Conservation (phyloP, 257 asterid species). For the Solanum pinnatisectum region DNA sequence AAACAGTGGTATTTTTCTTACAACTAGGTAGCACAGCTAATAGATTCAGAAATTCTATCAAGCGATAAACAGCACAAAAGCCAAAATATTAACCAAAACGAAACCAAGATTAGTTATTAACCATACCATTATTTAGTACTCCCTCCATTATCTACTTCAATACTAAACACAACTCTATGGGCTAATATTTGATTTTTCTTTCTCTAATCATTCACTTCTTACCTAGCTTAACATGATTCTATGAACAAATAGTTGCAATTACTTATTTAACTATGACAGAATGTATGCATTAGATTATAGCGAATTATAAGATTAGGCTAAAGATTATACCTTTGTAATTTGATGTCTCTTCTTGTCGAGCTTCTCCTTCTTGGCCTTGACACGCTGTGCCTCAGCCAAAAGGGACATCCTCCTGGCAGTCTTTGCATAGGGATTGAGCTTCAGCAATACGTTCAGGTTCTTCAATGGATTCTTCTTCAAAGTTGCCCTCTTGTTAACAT, state of each 20-base stretch:
- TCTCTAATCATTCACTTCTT: neutral
- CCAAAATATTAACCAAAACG: neutral
- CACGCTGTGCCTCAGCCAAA: constrained; percentile 78
- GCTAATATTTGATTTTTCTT: neutral
- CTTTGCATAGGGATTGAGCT: constrained; percentile 76
- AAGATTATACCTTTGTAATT: constrained; percentile 50
- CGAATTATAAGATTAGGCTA: neutral
- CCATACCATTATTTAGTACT: neutral
- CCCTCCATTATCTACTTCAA: neutral
- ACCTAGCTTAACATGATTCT: neutral
- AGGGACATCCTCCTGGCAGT: constrained; percentile 65
- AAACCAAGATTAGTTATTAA: neutral
- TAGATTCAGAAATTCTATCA: neutral
- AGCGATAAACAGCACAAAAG: neutral
- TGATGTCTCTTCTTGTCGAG: constrained; percentile 59
- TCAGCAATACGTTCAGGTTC: constrained; percentile 26
- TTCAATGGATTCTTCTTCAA: constrained; percentile 8
- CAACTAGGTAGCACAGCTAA: neutral
- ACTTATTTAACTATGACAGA: neutral
- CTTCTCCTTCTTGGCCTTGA: constrained; percentile 68
- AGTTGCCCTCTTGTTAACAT: constrained; percentile 20
- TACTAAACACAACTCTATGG: neutral
- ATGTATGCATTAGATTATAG: neutral
- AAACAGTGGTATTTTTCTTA: neutral
- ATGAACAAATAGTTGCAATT: neutral